Evolutionary conservation across 2,329 filamentous ascomycete species (phyloP).

Genomic region (Alternaria arbusti): DNA sequence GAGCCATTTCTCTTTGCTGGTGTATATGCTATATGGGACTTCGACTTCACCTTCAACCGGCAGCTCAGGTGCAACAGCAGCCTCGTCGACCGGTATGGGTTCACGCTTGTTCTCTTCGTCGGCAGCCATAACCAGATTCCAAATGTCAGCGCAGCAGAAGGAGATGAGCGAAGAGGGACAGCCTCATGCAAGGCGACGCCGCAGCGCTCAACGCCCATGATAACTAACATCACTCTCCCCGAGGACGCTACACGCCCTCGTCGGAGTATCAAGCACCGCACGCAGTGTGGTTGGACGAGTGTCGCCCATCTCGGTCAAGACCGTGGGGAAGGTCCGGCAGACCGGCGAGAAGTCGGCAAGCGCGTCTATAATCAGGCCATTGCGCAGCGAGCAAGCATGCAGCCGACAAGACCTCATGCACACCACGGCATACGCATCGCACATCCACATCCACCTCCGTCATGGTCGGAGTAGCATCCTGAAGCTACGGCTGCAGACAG

Average conservation of each 20-base stretch:
- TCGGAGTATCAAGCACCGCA: constrained; percentile 32
- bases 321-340: background rate
- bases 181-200: constrained; percentile 2
- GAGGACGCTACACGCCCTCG: constrained; percentile 2
- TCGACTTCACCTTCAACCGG: constrained; percentile 23
- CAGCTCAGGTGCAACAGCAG: constrained; percentile 8
- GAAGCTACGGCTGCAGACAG: background rate
- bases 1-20: constrained; percentile 37
- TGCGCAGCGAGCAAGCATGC: background rate
- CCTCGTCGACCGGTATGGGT: constrained; percentile 13
- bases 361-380: constrained; percentile 9
- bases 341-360: constrained; percentile 15
- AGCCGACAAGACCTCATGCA: background rate
- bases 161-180: background rate
- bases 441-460: constrained; percentile 5
- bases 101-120: constrained; percentile 21
- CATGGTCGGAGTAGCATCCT: constrained; percentile 2
- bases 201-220: background rate
- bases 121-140: constrained; percentile 8
- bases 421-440: background rate
- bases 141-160: background rate
- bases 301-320: constrained; percentile 7
- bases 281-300: constrained; percentile 9
- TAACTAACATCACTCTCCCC: background rate
- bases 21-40: constrained; percentile 38